Evolutionary conservation across 1,139 yeast genomes (phyloP).

Genomic region (Spencermartinsiella ligniputridi): DNA sequence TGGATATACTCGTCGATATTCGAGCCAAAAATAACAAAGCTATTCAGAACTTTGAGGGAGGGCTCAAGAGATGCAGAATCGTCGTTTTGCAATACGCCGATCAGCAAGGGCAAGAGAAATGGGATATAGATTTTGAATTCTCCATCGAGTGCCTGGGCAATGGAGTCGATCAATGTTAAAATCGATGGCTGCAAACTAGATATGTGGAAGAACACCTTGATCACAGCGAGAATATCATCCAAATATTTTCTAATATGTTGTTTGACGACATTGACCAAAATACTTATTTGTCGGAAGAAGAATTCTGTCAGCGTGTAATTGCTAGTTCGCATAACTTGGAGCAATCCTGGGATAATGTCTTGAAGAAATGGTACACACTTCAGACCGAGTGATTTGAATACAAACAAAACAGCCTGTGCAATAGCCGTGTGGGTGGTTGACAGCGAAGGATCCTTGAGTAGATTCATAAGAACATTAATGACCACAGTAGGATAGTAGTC

Average conservation of each 20-base stretch:
- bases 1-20: slow-evolving; percentile 87
- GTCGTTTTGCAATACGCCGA: slow-evolving; percentile 77
- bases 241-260: slow-evolving; percentile 86
- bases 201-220: slow-evolving; percentile 68
- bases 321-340: slow-evolving; percentile 79
- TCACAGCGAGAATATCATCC: slow-evolving; percentile 68
- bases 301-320: slow-evolving; percentile 80
- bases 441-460: slow-evolving; percentile 78
- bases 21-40: slow-evolving; percentile 84
- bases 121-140: slow-evolving; percentile 86
- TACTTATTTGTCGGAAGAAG: slow-evolving; percentile 83
- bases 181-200: slow-evolving; percentile 73
- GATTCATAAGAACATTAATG: slow-evolving; percentile 74
- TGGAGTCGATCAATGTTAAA: slow-evolving; percentile 73
- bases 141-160: slow-evolving; percentile 83
- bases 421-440: slow-evolving; percentile 86
- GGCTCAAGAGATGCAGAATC: slow-evolving; percentile 54
- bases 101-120: slow-evolving; percentile 65
- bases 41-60: slow-evolving; percentile 71
- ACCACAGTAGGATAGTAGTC: slow-evolving; percentile 97
- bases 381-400: slow-evolving; percentile 82
- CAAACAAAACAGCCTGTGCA: slow-evolving; percentile 85
- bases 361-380: slow-evolving; percentile 84
- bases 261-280: slow-evolving; percentile 74
- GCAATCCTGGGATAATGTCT: slow-evolving; percentile 82